phyloP scores from a whole-genome alignment of 345 rosid species.

The Litchi chinensis region DNA sequence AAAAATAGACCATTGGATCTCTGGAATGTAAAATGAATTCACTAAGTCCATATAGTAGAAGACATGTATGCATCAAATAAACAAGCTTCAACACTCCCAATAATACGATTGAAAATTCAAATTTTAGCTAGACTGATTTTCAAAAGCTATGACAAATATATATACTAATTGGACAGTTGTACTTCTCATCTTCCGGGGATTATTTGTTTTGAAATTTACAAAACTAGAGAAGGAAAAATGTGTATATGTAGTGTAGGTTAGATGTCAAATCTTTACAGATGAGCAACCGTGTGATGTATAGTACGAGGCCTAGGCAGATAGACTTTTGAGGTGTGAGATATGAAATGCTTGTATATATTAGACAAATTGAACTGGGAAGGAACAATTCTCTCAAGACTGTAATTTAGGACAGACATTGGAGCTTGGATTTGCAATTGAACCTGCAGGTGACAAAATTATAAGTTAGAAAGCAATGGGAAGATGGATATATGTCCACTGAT shows the following conservation, averaged over 20 bases:
- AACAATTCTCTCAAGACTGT: slow-evolving; percentile 38
- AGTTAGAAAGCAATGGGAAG: slow-evolving; percentile 12
- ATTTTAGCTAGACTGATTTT: no score
- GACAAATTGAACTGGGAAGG: neutral
- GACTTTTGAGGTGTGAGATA: slow-evolving; percentile 1
- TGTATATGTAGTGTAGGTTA: neutral
- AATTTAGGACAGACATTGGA: slow-evolving; percentile 51
- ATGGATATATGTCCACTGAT: neutral
- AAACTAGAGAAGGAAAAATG: neutral
- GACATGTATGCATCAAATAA: no score
- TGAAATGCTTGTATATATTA: neutral
- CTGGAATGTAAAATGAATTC: neutral
- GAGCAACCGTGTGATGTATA: neutral
- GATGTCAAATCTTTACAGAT: neutral
- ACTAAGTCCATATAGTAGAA: no score
- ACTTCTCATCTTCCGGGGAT: neutral
- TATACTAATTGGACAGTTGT: neutral
- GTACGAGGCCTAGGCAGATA: neutral
- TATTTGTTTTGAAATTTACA: slow-evolving; percentile 3
- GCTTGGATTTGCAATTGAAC: slow-evolving; percentile 52
- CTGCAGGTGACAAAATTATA: slow-evolving; percentile 34
- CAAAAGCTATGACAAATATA: neutral
- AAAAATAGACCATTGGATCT: neutral
- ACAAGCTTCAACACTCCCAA: no score
- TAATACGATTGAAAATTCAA: no score